Evolutionary conservation across 768 basidiomycete genomes (phyloP).

Genomic region (Boletellus emodensis): DNA sequence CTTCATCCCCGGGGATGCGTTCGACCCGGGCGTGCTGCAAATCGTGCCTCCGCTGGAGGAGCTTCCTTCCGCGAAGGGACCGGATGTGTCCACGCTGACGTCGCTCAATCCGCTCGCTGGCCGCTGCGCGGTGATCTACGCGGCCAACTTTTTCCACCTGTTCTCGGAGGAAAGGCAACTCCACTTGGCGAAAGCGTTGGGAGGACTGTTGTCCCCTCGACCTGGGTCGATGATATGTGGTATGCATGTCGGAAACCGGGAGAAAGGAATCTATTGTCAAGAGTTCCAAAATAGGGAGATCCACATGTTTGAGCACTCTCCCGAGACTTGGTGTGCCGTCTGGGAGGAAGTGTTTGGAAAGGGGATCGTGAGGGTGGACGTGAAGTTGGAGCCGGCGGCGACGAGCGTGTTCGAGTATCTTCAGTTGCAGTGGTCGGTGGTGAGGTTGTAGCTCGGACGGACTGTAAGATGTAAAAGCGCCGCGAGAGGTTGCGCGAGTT

Average conservation of each 20-base stretch:
- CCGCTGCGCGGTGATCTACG: slow-evolving; percentile 47
- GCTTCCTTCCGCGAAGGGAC: slow-evolving; percentile 20
- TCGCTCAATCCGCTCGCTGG: slow-evolving; percentile 48
- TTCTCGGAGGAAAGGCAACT: slow-evolving; percentile 30
- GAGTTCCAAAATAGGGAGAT: background rate
- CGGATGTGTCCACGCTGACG: slow-evolving; percentile 31
- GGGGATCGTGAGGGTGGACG: slow-evolving; percentile 9
- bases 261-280: background rate
- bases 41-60: slow-evolving; percentile 30
- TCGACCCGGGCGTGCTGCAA: slow-evolving; percentile 43
- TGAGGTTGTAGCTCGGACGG: slow-evolving; percentile 8
- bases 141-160: slow-evolving; percentile 45
- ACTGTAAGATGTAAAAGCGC: too few species aligned
- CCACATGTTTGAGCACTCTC: slow-evolving; percentile 29
- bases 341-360: slow-evolving; percentile 36
- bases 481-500: too few species aligned
- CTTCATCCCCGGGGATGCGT: slow-evolving; percentile 54
- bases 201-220: slow-evolving; percentile 25
- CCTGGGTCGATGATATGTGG: slow-evolving; percentile 34
- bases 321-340: slow-evolving; percentile 34
- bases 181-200: slow-evolving; percentile 26
- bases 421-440: slow-evolving; percentile 26
- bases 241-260: slow-evolving; percentile 16
- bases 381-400: background rate
- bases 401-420: background rate